phyloP scores from a whole-genome alignment of 257 asterid species.

The Scutellaria galericulata region DNA sequence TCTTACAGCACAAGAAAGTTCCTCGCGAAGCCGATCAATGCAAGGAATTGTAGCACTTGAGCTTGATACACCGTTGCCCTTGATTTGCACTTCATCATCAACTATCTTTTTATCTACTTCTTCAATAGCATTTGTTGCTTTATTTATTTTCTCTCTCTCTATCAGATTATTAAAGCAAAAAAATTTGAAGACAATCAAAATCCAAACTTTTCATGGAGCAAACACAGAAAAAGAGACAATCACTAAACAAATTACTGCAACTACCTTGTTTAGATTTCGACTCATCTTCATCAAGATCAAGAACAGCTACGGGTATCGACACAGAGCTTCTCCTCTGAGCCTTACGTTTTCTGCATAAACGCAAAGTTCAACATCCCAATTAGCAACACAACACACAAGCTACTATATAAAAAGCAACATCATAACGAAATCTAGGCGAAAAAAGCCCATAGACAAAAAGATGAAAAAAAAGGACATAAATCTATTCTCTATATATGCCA shows the following conservation, averaged over 20 bases:
- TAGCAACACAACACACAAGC: conserved; percentile 1
- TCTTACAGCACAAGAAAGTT: conserved; percentile 96
- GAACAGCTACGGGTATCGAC: conserved; percentile 54
- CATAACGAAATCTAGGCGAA: background rate
- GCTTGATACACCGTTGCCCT: conserved; percentile 43
- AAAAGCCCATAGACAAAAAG: background rate
- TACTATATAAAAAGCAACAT: conserved; percentile 2
- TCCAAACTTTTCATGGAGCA: background rate
- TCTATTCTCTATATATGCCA: background rate
- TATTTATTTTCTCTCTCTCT: conserved; percentile 44
- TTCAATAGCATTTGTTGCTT: conserved; percentile 26
- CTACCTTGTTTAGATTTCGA: conserved; percentile 57
- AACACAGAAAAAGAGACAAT: background rate
- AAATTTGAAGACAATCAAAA: background rate
- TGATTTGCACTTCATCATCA: conserved; percentile 41
- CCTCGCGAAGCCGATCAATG: conserved; percentile 89
- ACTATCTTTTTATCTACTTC: conserved; percentile 40
- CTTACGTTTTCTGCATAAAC: conserved; percentile 63
- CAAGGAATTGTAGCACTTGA: conserved; percentile 62
- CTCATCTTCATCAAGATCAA: conserved; percentile 68
- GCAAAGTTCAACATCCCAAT: conserved; percentile 26
- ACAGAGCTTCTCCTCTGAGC: conserved; percentile 59
- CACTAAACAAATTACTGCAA: background rate
- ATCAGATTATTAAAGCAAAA: conserved; percentile 4
- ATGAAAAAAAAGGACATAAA: background rate